phyloP scores from a whole-genome alignment of 331 rosid genomes.

The Arachis monticola region DNA sequence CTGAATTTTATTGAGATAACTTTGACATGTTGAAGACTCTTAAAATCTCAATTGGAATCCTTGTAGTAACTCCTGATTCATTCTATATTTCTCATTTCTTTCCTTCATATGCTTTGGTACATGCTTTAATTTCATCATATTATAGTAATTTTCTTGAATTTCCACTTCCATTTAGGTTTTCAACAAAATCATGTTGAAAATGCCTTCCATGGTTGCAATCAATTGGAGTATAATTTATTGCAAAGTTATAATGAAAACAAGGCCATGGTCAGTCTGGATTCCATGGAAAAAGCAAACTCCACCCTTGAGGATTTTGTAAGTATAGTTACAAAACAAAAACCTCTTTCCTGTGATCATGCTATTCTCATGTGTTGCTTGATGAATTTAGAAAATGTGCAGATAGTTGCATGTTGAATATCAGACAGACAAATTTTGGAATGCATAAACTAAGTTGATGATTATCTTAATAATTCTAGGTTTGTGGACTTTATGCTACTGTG shows the following conservation, averaged over 20 bases:
- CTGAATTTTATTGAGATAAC: background rate
- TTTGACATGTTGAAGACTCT: background rate
- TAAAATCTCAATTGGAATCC: background rate
- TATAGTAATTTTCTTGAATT: slow-evolving; percentile 3
- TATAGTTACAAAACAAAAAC: slow-evolving; percentile 9
- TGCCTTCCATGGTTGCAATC: slow-evolving; percentile 41
- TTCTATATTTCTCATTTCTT: slow-evolving; percentile 9
- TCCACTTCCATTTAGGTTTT: slow-evolving; percentile 48
- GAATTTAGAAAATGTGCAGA: slow-evolving; percentile 24
- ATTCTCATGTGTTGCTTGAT: slow-evolving; percentile 7
- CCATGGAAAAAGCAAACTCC: slow-evolving; percentile 88
- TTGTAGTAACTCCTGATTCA: background rate
- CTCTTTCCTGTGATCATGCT: slow-evolving; percentile 21
- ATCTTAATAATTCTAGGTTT: background rate
- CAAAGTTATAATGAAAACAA: slow-evolving; percentile 45
- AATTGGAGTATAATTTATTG: slow-evolving; percentile 31
- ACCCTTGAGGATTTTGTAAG: slow-evolving; percentile 98
- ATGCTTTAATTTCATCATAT: slow-evolving; percentile 4
- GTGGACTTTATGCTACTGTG: background rate
- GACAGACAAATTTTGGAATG: slow-evolving; percentile 11
- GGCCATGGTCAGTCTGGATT: slow-evolving; percentile 69
- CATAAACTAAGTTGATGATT: background rate
- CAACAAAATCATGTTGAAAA: slow-evolving; percentile 45
- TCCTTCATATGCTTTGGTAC: slow-evolving; percentile 25
- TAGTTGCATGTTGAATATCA: slow-evolving; percentile 18